Percentiles rank a stretch among this genome's conserved stretches.
Conservation (phyloP, 163 green algal species). For the Scenedesmus sp. region DNA sequence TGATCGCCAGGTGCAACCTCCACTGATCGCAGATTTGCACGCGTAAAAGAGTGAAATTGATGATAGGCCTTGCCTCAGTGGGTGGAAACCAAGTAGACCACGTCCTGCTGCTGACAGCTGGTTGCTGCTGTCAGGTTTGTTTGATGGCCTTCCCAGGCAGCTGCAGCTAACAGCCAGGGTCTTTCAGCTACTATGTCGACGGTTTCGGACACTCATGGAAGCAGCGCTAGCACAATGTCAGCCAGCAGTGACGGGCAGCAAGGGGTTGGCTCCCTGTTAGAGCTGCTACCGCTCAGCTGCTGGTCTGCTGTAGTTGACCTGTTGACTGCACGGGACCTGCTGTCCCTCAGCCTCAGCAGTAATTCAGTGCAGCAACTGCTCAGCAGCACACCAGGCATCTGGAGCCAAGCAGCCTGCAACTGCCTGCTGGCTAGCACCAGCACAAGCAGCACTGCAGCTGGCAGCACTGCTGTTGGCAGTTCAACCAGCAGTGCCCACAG, state of each 20-base stretch:
- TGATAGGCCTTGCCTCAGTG: too few species aligned
- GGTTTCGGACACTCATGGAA: neutral
- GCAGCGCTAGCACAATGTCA: neutral
- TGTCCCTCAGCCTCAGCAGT: neutral
- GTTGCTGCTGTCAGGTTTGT: neutral
- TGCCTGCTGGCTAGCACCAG: neutral
- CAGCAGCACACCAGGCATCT: neutral
- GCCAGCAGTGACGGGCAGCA: neutral
- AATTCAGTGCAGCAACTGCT: neutral
- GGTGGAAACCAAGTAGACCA: neutral
- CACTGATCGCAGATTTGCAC: neutral
- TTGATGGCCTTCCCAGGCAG: neutral
- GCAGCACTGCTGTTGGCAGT: neutral
- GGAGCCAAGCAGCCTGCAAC: conserved; percentile 1
- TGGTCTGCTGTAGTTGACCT: conserved; percentile 12
- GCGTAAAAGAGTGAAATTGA: too few species aligned
- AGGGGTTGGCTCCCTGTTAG: neutral
- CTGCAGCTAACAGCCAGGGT: neutral
- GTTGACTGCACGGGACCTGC: neutral
- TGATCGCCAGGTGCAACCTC: neutral
- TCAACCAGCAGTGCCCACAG: neutral
- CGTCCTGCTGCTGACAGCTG: neutral
- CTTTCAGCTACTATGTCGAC: neutral
- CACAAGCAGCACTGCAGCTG: neutral
- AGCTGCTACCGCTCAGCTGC: conserved; percentile 1